Base-by-base conservation (phyloP, 495 filamentous ascomycete species). In the Neurospora cerealis region DNA sequence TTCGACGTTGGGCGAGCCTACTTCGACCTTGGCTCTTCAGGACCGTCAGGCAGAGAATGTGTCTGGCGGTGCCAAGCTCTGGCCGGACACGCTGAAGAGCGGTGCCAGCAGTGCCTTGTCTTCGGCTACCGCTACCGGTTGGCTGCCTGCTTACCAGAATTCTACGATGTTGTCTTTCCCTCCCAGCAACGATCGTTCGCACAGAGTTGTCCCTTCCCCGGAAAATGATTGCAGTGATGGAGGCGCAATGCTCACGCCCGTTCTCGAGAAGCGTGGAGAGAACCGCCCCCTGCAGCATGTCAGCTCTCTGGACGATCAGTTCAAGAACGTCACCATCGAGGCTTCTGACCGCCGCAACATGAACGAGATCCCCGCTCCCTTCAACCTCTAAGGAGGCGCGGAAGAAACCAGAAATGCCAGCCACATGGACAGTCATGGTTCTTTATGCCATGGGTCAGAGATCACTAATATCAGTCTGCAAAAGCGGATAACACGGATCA, bases 91-190 rank as follows among this genome's bases (percentile, higher is more conserved):
- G 75, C 44, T 86, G 73, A 86, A 85, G 73, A 80, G 80, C 5
- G 78, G 82, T 15, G 76, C 84, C 10, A 85, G 84, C 71, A 81
- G 85, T 54, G 78, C 83, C 6, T 71, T 87, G 21, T 83, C 85
- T 1, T 83, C 84, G 44, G 84, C 85, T 8, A 87, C 83, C 8
- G 85, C 82, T 28, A 83, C 83, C 19, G 85, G 84, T 44, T 79
- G 82, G 42, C 69, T 87, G 54, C 85, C 84, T n/a, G 83, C 82
- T n/a, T 85, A 83, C 69, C 72, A 80, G 19, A 34, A 0, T 32
- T 62, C 54, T 13, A 62, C 54, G 54, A 62, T 62, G 54, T 34
- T 62, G 54, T 62, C 54, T 28, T 62, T 62, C 15, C 54, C 54
- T 34, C 15, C 54, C 54, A 62, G 54, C 54, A 62, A 34, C 54